Base-by-base conservation (phyloP, 2,329 filamentous ascomycete species). In the Eurotiales sp. region DNA sequence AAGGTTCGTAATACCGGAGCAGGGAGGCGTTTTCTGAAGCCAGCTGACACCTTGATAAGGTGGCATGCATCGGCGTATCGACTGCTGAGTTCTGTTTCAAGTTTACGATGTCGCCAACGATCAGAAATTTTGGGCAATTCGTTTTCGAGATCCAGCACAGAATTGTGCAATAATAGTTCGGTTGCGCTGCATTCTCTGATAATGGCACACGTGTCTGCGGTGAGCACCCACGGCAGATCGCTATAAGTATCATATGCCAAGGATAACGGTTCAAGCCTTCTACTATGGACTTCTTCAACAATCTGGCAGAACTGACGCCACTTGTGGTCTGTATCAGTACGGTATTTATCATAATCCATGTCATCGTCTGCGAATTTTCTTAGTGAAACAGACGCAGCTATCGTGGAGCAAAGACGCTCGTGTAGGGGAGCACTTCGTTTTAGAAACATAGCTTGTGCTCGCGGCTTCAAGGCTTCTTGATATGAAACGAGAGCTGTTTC, bases 271-370 rank as follows among this genome's bases (percentile, higher is more conserved):
- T 96, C 91, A 15, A 87, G 86, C 62, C 91, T 81, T 61, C 89
- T 86, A 61, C 87, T 90, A 65, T 97, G 90, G 36, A 99, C 74
- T 65, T 96, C 91, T 11, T 88, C 78, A 15, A 95, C 79, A 15
- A 97, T 78, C 27, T 90, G 84, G 73, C 90, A 96, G 69, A 95
- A 95, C 46, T 88, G 83, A 56, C 87, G 84, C 93, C 93, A 99
- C 66, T 96, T 90, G 10, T 81, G 79, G 63, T 93, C 87, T 48
- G 86, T 84, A 27, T 88, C 84, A 29, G 77, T 74, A 51, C 87
- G 81, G 65, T 91, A 93, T 52, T 85, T 79, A 21, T 87, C 83
- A 59, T 88, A 89, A 61, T 95, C 87, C 69, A 88, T 82, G 23
- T 79, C 80, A 12, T 83, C 83, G 12, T 82, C 78, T 8, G 82